Evolutionary conservation across 768 basidiomycete genomes (phyloP), one percentile per base, ranked within the genome.

Genomic region (Hypsizygus marmoreus): DNA sequence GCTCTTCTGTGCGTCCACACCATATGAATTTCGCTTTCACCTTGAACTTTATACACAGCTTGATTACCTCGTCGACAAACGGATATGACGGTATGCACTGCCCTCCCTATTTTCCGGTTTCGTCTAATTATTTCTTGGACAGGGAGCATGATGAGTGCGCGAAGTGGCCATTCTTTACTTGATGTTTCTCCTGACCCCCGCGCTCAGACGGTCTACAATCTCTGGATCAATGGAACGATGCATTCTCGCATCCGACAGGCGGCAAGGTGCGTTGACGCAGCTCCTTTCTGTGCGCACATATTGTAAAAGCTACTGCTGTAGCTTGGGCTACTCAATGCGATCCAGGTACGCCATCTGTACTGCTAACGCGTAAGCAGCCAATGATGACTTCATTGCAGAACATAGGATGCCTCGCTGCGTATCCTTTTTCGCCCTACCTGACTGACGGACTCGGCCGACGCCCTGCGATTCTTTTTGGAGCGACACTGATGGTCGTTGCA

Each of bases 371-470:
- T 6, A n/a, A 20, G 34, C 20, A 7, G 2, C 30, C 9, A 49
- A 11, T n/a, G 9, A 31, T 24, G 33, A 40, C 38, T 25, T 19
- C 16, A 14, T 22, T 28, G 3, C 47, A 85, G 80, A 83, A 78
- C 57, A 82, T 86, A 43, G 84, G 84, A 37, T 61, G 69, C 13
- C 60, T 85, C 20, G 77, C 74, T 11, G 82, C 73, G 7, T 80
- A 79, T 52, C 83, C 84, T 20, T 78, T 84, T 60, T 69, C 80
- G 0, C 81, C 82, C 0, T 83, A 84, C 56, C 51, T 82, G 25
- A 74, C 82, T 11, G 85, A 87, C 54, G 75, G 75, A 14, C 56
- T 86, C 23, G 85, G 85, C 28, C 79, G 85, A 53, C 73, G 81
- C 14, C 59, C 61, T 3, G 69, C 80, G n/a, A 73, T 86, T 19